phyloP scores from a whole-genome alignment of 352 stramenopile genomes.

The Peronospora farinosa region DNA sequence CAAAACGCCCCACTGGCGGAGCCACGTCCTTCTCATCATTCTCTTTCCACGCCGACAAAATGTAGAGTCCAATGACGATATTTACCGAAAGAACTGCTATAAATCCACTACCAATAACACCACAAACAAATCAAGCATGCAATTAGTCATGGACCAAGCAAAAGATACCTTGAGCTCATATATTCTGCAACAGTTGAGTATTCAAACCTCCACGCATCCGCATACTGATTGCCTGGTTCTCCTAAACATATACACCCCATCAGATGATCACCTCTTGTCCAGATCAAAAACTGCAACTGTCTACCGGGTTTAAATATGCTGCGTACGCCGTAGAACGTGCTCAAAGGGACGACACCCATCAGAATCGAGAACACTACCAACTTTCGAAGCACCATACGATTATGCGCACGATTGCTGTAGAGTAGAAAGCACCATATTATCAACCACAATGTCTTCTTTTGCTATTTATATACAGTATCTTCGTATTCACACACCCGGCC shows the following conservation, averaged over 20 bases:
- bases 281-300: background rate
- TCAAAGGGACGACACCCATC: slow-evolving; percentile 56
- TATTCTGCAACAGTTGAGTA: background rate
- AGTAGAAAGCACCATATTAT: background rate
- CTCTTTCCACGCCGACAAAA: slow-evolving; percentile 65
- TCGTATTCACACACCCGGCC: slow-evolving; percentile 22
- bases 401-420: slow-evolving; percentile 61
- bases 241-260: slow-evolving; percentile 20
- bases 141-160: slow-evolving; percentile 1
- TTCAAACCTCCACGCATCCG: slow-evolving; percentile 62
- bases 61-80: slow-evolving; percentile 69
- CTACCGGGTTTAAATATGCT: slow-evolving; percentile 42
- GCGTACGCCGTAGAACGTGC: slow-evolving; percentile 57
- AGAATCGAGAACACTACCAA: slow-evolving; percentile 63
- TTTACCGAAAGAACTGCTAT: slow-evolving; percentile 69
- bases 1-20: slow-evolving; percentile 56
- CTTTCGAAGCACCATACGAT: slow-evolving; percentile 67
- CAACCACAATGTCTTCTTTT: background rate
- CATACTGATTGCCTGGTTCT: slow-evolving; percentile 26
- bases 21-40: slow-evolving; percentile 45
- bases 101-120: slow-evolving; percentile 44
- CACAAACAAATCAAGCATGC: background rate
- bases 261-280: background rate
- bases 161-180: background rate
- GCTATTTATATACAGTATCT: background rate